Conservation (phyloP, 1,284 basidiomycete species). For the Psilocybe mexicana region DNA sequence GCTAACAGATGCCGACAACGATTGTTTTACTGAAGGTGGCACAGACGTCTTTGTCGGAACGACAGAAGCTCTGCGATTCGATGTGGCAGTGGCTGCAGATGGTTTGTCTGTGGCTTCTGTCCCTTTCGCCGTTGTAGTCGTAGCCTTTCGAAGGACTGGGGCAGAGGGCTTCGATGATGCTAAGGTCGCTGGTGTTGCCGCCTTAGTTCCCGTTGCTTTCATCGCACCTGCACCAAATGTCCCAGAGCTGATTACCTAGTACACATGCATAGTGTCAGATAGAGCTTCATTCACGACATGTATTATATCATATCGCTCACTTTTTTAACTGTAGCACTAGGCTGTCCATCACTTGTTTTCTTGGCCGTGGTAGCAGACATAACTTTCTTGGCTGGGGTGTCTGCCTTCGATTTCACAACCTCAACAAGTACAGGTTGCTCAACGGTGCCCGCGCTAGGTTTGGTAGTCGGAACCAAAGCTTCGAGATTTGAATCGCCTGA, state of each 20-base stretch:
- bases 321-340: slow-evolving; percentile 65
- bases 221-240: slow-evolving; percentile 62
- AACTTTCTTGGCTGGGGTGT: slow-evolving; percentile 34
- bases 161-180: slow-evolving; percentile 34
- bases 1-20: slow-evolving; percentile 39
- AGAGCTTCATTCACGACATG: slow-evolving; percentile 14
- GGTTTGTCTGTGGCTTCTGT: slow-evolving; percentile 48
- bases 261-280: slow-evolving; percentile 15
- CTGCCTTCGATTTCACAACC: slow-evolving; percentile 16
- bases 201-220: slow-evolving; percentile 47
- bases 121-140: slow-evolving; percentile 24
- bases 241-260: slow-evolving; percentile 64
- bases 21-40: slow-evolving; percentile 34
- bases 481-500: slow-evolving; percentile 13
- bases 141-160: slow-evolving; percentile 49
- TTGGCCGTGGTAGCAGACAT: slow-evolving; percentile 31
- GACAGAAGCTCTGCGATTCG: slow-evolving; percentile 48
- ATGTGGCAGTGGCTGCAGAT: slow-evolving; percentile 38
- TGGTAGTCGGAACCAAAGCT: slow-evolving; percentile 9
- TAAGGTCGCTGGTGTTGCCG: slow-evolving; percentile 35
- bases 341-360: slow-evolving; percentile 47
- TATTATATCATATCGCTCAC: slow-evolving; percentile 38
- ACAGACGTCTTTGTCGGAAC: slow-evolving; percentile 42
- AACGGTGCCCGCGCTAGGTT: neutral
- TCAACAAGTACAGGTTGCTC: slow-evolving; percentile 5